Conservation (phyloP, 108 stramenopile genomes). For the Pelagomonas calceolata region DNA sequence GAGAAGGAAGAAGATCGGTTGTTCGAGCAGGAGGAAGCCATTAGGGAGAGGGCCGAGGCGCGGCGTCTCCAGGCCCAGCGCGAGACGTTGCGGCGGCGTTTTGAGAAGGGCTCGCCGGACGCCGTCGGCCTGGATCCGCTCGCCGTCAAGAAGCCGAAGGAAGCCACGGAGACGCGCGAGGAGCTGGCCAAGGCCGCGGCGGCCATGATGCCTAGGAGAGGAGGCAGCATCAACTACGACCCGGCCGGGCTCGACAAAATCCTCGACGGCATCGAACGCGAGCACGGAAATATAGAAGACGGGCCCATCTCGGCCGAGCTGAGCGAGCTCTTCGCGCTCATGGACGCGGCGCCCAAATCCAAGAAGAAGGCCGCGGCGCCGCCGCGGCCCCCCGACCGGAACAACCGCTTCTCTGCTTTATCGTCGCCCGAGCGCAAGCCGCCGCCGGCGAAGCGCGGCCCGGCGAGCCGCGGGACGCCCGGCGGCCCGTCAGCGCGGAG, state of each 20-base stretch:
- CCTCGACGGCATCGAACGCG: not conserved
- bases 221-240: no score
- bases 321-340: not conserved
- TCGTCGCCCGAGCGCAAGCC: no score
- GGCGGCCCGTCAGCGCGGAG: no score
- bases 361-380: no score
- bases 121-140: not conserved
- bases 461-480: no score
- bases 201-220: no score
- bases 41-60: not conserved
- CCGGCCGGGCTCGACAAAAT: not conserved
- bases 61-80: not conserved
- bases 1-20: not conserved
- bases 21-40: not conserved
- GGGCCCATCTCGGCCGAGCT: not conserved
- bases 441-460: no score
- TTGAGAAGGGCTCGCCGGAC: not conserved
- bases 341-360: not conserved
- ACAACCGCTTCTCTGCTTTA: no score
- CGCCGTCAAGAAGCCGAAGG: not conserved
- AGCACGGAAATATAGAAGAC: not conserved
- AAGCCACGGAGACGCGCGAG: not conserved
- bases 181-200: no score
- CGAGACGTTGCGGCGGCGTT: not conserved
- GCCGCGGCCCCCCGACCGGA: no score